Conservation (phyloP, 1,284 basidiomycete species). For the Meripilus lineatus region DNA sequence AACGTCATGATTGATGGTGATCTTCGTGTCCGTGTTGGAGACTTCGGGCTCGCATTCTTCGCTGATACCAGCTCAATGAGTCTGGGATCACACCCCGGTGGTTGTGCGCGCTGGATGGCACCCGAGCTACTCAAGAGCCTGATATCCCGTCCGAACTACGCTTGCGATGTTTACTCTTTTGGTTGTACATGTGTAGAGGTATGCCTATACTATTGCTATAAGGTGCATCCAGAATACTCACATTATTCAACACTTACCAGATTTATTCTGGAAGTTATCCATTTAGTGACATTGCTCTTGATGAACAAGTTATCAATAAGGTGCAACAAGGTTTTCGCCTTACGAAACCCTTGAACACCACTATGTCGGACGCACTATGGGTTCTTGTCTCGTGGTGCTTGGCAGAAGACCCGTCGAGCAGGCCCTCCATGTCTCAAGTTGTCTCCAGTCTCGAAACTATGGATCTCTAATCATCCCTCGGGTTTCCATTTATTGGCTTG, state of each 20-base stretch:
- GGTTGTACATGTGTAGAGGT: constrained; percentile 11
- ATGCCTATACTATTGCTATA: not conserved
- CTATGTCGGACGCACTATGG: constrained; percentile 6
- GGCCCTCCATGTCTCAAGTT: constrained; percentile 1
- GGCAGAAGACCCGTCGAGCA: not conserved
- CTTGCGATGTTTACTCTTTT: constrained; percentile 10
- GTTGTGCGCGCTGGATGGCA: constrained; percentile 10
- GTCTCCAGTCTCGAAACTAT: too few relatives aligned
- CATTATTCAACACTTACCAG: too few relatives aligned
- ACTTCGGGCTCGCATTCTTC: constrained; percentile 9
- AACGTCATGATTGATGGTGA: constrained; percentile 6
- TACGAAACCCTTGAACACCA: too few relatives aligned
- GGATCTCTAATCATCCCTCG: too few relatives aligned
- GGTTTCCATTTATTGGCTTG: too few relatives aligned
- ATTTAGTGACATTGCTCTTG: not conserved
- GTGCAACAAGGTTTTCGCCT: constrained; percentile 8
- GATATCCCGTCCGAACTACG: not conserved
- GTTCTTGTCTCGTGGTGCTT: constrained; percentile 3
- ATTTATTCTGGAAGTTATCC: not conserved
- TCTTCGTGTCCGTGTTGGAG: constrained; percentile 2
- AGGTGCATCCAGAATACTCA: not conserved
- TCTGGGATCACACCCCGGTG: constrained; percentile 1
- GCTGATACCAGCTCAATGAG: constrained; percentile 2
- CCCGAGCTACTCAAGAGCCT: constrained; percentile 8
- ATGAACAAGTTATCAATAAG: not conserved